Evolutionary conservation across 306 rosid species (phyloP), one percentile per base, ranked within the genome.

Genomic region (Gastrolobium villosum): DNA sequence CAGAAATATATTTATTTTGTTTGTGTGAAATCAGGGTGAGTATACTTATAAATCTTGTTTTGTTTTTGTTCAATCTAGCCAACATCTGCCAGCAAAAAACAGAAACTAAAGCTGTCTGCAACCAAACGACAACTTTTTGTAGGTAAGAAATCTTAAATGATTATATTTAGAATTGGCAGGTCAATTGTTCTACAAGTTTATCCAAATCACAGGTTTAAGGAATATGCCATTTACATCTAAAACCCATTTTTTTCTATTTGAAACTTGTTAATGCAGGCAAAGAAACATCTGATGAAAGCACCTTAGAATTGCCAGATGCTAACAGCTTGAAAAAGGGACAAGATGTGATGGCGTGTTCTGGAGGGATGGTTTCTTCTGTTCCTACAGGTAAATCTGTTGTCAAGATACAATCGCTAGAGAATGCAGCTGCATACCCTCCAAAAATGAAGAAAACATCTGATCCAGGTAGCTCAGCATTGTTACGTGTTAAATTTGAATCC

Each of bases 11-110:
- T 43, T 52, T 32, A 10, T 15, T 54, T 45, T 79, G 9, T 26
- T 43, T 43, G 26, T 66, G 60, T 49, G 46, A 49, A 49, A 35
- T 65, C 73, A 61, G 50, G 73, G 20, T 39, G 60, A 26, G 46
- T 62, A 30, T 49, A 49, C 45, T 83, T 56, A 41, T 77, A 32
- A 37, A 15, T 76, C 50, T 67, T 63, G 31, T 78, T 69, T 81
- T 57, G 45, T 30, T 40, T 60, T 67, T 79, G 64, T 74, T 68
- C 76, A 67, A 83, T 68, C 11, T 75, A 92, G 97, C 72, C 79
- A 45, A 65, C 92, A 63, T 84, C 85, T 74, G 76, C 84, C 8
- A 81, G 74, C 40, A 87, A 88, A 79, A 82, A 70, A 81, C 89
- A 81, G 83, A 87, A 88, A 60, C 10, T 64, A 71, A 69, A 76